Base-by-base conservation (phyloP, 2,329 filamentous ascomycete genomes). In the Cytospora mali region DNA sequence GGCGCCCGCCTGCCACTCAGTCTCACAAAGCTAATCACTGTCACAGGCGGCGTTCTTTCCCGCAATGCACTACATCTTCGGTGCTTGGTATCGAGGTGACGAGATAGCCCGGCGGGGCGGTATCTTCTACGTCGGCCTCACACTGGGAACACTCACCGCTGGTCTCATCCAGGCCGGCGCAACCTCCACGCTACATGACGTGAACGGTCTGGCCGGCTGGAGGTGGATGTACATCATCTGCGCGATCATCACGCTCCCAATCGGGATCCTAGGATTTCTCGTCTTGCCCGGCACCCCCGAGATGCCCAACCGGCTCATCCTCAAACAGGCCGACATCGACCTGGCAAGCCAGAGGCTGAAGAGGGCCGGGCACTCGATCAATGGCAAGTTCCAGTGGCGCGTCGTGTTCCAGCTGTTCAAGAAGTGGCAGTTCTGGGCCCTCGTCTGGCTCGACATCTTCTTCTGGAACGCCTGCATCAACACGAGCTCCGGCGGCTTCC, bases 191-290 rank as follows among this genome's bases (percentile, higher is more conserved):
- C 72, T 81, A 0, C 73, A 81, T 39, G 79, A 77, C 1, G 73
- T 81, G 4, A 70, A 77, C 27, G 80, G 80, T 0, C 72, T 82
- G 0, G 75, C 75, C 1, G 81, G 80, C 0, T 83, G 80, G 79
- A 72, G 81, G n/a, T 86, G 83, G 83, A 81, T 85, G 74, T 85
- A 84, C 67, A 81, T 84, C 52, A 81, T 84, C 68, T 77, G 77
- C 57, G 74, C 81, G 4, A 62, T 85, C 6, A 82, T 86, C 62
- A 86, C 84, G 1, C 80, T 86, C 14, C 81, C 82, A 0, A 72
- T 85, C 4, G 81, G 80, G 0, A 72, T 85, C 5, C 66, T 81
- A 0, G 82, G 83, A 0, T 79, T 78, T 51, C 76, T 84, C 29
- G 69, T 85, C 6, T 75, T 84, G 13, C 83, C 83, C 0, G 82